These are phyloP conservation scores for Saururus chinensis DNA, from an alignment of 164 flowering plant species.

Conservation along the genomic window DNA sequence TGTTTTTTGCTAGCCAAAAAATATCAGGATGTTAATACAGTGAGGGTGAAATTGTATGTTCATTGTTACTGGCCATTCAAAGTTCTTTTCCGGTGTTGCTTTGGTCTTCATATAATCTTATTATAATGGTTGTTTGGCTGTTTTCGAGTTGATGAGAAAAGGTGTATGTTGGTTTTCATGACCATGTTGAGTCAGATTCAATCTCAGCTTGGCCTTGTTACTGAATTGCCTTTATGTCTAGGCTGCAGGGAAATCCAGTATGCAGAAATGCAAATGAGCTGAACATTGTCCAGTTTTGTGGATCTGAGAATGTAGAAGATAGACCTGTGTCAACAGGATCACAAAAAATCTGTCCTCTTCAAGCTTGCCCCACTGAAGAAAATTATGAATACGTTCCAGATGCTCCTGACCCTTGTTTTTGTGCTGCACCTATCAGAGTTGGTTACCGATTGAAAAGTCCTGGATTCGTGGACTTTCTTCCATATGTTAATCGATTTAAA, in stretches of 20 bases:
- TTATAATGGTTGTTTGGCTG: background rate
- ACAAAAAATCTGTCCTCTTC: slow-evolving; percentile 17
- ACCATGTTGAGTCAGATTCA: background rate
- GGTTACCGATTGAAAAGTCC: slow-evolving; percentile 91
- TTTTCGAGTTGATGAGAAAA: background rate
- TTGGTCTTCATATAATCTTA: background rate
- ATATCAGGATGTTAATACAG: no score
- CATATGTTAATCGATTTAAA: slow-evolving; percentile 35
- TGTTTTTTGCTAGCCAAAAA: no score
- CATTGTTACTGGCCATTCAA: background rate
- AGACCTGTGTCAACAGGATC: slow-evolving; percentile 4
- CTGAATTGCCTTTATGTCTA: slow-evolving; percentile 17
- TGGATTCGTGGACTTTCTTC: slow-evolving; percentile 48
- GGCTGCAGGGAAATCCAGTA: slow-evolving; percentile 73
- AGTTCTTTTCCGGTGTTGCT: background rate
- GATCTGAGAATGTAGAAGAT: slow-evolving; percentile 6
- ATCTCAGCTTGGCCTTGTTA: background rate
- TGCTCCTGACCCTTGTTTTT: slow-evolving; percentile 42
- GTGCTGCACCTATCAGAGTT: slow-evolving; percentile 68
- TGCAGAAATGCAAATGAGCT: slow-evolving; percentile 31
- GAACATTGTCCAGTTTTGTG: slow-evolving; percentile 36
- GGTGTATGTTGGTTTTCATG: background rate
- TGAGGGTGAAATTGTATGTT: background rate
- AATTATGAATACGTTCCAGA: slow-evolving; percentile 41
- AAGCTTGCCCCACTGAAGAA: slow-evolving; percentile 43